Evolutionary conservation across 345 rosid species (phyloP), one percentile per base, ranked within the genome.

Genomic region (Erysimum cheiranthoides): DNA sequence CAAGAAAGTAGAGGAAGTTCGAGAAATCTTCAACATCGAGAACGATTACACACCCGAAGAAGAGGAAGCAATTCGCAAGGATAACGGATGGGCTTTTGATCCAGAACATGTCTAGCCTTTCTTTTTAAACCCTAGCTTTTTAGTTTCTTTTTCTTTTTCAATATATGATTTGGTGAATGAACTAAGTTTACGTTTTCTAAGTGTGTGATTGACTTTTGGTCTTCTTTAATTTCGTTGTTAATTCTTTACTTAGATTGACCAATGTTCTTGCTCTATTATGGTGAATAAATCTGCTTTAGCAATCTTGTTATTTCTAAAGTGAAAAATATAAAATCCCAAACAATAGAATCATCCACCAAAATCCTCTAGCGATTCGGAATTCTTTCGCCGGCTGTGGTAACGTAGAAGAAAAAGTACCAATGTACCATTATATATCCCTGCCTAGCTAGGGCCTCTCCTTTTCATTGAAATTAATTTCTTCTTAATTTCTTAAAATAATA

Each of bases 51-150:
- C 90, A 0, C 49, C 79, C 0, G 91, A 85, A 27, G 92, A 91
- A 63, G 97, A 91, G 59, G 86, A 62, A 10, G 83, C 67, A 21
- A 69, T 85, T 60, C 85, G 92, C 16, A 75, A 84, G 65, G 88
- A 85, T 58, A 81, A 86, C 75, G 82, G 47, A 32, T 91, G 97
- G 92, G 89, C 91, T 18, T 91, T 89, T 52, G 70, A 84, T 36
- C 1, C 7, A 85, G 82, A 21, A 21, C 25, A 21, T n/a, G 1
- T 21, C 25, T 21, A 21, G 25, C 25, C 25, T 21, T 21, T 21
- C 25, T 21, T 21, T 1, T 21, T 21, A 21, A 50, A 9, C 54
- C 50, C 50, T 46, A 6, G 18, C 18, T 46, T 46, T 8, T 16
- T 6, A 21, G 10, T 36, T 36, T 36, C 11, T 9, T 36, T 36